phyloP scores from a whole-genome alignment of 2,329 filamentous ascomycete genomes.

The Phaeoacremonium minimum region DNA sequence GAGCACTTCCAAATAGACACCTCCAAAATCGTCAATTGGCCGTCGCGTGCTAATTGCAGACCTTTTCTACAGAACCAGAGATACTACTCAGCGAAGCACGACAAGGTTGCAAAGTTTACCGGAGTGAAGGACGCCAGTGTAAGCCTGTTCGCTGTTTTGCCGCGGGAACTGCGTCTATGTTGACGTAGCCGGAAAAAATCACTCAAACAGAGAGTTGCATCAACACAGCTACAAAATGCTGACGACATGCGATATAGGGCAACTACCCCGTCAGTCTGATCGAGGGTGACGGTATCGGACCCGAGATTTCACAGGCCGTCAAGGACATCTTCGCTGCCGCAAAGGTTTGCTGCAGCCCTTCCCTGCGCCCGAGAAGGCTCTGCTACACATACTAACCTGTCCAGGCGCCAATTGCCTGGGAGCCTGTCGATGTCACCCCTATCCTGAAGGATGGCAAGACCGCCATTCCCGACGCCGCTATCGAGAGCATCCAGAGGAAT shows the following conservation, averaged over 20 bases:
- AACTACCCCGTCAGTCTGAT: constrained; percentile 96
- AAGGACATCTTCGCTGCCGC: constrained; percentile 98
- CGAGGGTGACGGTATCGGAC: constrained; percentile 97
- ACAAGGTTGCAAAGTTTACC: constrained; percentile 87
- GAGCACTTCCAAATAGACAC: too few species aligned
- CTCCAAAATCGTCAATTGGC: too few species aligned
- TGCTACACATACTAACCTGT: constrained; percentile 1
- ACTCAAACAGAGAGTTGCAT: constrained; percentile 9
- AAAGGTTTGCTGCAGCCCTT: constrained; percentile 65
- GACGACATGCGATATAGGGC: constrained; percentile 54
- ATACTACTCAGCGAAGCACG: constrained; percentile 61
- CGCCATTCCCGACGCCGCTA: constrained; percentile 86
- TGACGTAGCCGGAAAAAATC: constrained; percentile 11
- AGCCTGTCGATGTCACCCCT: constrained; percentile 93
- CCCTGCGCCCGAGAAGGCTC: constrained; percentile 2
- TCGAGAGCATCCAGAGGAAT: constrained; percentile 90
- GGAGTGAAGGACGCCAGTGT: constrained; percentile 86
- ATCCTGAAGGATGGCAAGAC: constrained; percentile 93
- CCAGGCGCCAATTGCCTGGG: constrained; percentile 90
- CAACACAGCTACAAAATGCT: constrained; percentile 1
- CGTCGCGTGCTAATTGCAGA: too few species aligned
- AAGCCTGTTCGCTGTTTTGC: constrained; percentile 33
- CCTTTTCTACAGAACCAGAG: constrained; percentile 40
- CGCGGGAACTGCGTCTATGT: constrained; percentile 9
- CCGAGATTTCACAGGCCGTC: constrained; percentile 94